These are phyloP conservation scores for Solanum medicagineum DNA, from an alignment of 257 asterid genomes.

Conservation along the genomic window DNA sequence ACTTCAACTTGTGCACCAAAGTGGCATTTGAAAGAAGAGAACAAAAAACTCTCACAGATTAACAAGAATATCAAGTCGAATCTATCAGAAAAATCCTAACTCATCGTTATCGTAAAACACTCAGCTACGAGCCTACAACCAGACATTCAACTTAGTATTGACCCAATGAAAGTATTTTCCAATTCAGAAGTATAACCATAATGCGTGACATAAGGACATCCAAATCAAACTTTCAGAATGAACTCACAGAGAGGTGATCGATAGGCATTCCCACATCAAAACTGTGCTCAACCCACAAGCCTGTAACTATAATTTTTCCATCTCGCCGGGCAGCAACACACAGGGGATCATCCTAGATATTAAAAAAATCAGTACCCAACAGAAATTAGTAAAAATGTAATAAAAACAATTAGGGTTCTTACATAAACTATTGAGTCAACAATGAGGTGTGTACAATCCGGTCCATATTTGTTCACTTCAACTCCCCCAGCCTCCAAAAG, in stretches of 20 bases:
- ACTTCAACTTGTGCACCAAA: not conserved
- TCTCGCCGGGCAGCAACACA: slow-evolving; percentile 70
- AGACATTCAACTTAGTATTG: not conserved
- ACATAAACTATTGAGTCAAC: slow-evolving; percentile 59
- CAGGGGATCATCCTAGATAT: slow-evolving; percentile 62
- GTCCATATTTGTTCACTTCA: slow-evolving; percentile 47
- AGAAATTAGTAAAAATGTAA: not conserved
- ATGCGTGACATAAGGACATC: not conserved
- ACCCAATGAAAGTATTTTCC: not conserved
- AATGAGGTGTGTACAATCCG: slow-evolving; percentile 67
- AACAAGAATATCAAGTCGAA: not conserved
- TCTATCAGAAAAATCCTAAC: not conserved
- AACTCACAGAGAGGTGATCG: slow-evolving; percentile 48
- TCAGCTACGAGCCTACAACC: not conserved
- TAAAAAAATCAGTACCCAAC: not conserved
- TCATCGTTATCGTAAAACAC: not conserved
- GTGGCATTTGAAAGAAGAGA: not conserved
- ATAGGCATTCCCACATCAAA: slow-evolving; percentile 46
- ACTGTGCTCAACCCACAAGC: slow-evolving; percentile 82
- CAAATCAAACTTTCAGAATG: not conserved
- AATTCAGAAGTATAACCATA: not conserved
- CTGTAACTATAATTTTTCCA: slow-evolving; percentile 55
- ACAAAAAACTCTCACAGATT: not conserved
- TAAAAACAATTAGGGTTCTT: slow-evolving; percentile 12
- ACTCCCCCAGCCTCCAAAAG: slow-evolving; percentile 66